A percentile compares a stretch with the other conserved stretches of the same genome.
phyloP scores from a whole-genome alignment of 2,329 filamentous ascomycete genomes.

The Byssothecium circinans region DNA sequence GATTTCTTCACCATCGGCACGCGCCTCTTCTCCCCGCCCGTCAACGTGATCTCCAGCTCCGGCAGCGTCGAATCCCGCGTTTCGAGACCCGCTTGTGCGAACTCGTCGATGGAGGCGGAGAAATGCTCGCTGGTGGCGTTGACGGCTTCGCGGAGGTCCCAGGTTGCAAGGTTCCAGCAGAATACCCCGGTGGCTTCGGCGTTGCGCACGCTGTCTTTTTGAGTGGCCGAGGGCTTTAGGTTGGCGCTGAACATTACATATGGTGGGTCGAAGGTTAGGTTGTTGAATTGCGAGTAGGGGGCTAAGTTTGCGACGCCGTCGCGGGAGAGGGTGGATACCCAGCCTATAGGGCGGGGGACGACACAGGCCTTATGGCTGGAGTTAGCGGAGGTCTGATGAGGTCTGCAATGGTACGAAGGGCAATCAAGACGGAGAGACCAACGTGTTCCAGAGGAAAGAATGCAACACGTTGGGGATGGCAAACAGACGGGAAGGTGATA shows the following conservation, averaged over 20 bases:
- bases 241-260: slow-evolving; percentile 66
- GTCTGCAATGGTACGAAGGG: too few species aligned
- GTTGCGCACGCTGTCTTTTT: slow-evolving; percentile 62
- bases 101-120: slow-evolving; percentile 57
- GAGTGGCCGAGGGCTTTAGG: slow-evolving; percentile 49
- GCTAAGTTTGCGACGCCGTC: slow-evolving; percentile 58
- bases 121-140: slow-evolving; percentile 58
- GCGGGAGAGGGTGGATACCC: slow-evolving; percentile 60
- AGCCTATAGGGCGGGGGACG: slow-evolving; percentile 63
- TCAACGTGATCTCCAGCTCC: slow-evolving; percentile 18
- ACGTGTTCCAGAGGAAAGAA: too few species aligned
- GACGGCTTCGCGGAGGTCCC: slow-evolving; percentile 57
- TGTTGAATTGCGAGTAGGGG: slow-evolving; percentile 65
- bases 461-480: too few species aligned
- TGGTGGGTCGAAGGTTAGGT: slow-evolving; percentile 64
- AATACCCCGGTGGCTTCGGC: slow-evolving; percentile 59
- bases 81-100: slow-evolving; percentile 52
- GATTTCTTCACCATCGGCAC: slow-evolving; percentile 57
- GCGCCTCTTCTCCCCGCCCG: not conserved
- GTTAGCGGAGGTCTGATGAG: not conserved
- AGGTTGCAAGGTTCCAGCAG: slow-evolving; percentile 63
- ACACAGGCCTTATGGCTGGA: slow-evolving; percentile 53
- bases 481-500: too few species aligned
- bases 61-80: slow-evolving; percentile 50
- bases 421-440: too few species aligned